Evolutionary conservation across 1,284 basidiomycete species (phyloP), one percentile per base, ranked within the genome.

Genomic region (Cryptococcus sp.): DNA sequence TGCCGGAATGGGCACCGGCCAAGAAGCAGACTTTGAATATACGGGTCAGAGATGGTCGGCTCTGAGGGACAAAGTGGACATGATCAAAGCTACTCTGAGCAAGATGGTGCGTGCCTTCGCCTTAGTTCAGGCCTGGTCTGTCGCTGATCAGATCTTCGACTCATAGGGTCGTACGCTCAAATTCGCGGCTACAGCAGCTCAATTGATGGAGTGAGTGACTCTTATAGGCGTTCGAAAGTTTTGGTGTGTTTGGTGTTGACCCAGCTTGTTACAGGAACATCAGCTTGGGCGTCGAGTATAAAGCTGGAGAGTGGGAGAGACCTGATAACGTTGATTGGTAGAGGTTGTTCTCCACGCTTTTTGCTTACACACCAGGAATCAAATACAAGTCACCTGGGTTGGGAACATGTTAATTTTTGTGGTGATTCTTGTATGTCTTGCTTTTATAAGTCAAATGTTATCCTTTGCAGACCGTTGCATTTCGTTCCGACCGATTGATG

Each of bases 261-360:
- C 31, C 40, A 50, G 44, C 23, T 47, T 39, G 4, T 35, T 35
- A 15, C 48, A 66, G 65, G 47, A 64, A 60, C 35, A 53, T 59
- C 19, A 46, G 55, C n/a, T 38, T 57, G 39, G 66, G 65, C 11
- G 27, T 48, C n/a, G 66, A 66, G 3, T 54, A 22, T 45, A 65
- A 65, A 44, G 49, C 57, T n/a, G 66, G 66, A 17, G 66, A 68
- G 46, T 68, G 53, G 47, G 59, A 62, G 23, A 44, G 66, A 25
- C 53, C 54, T 16, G 65, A 67, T 54, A 61, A 62, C 39, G 31
- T 65, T 11, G 55, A 50, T 20, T 57, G 23, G 19, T 19, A 17
- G 19, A n/a, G 31, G 48, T 19, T 7, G 19, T 42, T 45, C 42
- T n/a, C 5, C 5, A 11, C 8, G 42, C 3, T 45, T 3, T 42